Evolutionary conservation across 805 yeast species (phyloP).

Genomic region (Ogataea zsoltii): DNA sequence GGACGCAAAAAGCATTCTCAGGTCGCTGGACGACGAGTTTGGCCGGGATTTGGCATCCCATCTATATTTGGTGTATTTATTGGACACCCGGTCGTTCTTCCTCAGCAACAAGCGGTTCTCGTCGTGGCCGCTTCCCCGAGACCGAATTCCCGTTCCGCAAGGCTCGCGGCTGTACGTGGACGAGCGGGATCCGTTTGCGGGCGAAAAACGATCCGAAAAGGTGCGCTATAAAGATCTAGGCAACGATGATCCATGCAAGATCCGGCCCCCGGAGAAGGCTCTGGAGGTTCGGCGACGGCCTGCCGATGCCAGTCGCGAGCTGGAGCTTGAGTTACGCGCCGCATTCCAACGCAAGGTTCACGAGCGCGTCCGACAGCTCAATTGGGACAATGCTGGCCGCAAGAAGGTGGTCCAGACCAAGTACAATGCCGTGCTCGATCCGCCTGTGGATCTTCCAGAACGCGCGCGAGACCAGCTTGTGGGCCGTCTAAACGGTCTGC

Average conservation of each 20-base stretch:
- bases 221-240: slow-evolving; percentile 9
- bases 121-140: slow-evolving; percentile 55
- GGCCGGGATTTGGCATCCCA: slow-evolving; percentile 63
- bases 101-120: slow-evolving; percentile 48
- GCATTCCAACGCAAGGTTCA: slow-evolving; percentile 19
- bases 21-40: slow-evolving; percentile 49
- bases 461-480: slow-evolving; percentile 15
- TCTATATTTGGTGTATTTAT: slow-evolving; percentile 56
- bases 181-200: slow-evolving; percentile 14
- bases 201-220: background rate
- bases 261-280: slow-evolving; percentile 13
- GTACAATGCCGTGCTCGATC: slow-evolving; percentile 25
- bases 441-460: slow-evolving; percentile 22
- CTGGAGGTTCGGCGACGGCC: slow-evolving; percentile 12
- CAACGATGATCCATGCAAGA: slow-evolving; percentile 12
- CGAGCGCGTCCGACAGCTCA: slow-evolving; percentile 12
- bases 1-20: slow-evolving; percentile 27
- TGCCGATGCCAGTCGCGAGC: slow-evolving; percentile 17
- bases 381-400: slow-evolving; percentile 9
- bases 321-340: slow-evolving; percentile 24
- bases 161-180: slow-evolving; percentile 30
- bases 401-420: slow-evolving; percentile 5
- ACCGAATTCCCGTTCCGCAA: slow-evolving; percentile 40
- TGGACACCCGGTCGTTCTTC: slow-evolving; percentile 38
- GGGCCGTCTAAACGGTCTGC: slow-evolving; percentile 19